A percentile compares a stretch with the other conserved stretches of the same genome.
Evolutionary conservation across 2,329 filamentous ascomycete genomes (phyloP).

Genomic region (Pseudogymnoascus sp.): DNA sequence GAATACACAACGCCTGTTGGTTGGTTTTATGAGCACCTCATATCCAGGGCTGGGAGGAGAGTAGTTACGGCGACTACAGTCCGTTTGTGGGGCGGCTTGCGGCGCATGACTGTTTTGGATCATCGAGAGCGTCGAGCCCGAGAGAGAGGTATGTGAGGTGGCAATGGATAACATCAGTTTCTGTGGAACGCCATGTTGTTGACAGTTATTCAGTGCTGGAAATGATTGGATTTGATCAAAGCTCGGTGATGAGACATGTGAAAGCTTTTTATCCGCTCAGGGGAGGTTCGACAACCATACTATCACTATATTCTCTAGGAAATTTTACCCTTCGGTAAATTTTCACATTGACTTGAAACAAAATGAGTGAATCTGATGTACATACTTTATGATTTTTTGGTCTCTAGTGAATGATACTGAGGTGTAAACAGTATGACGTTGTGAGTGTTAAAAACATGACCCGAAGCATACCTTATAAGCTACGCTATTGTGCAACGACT

Average conservation of each 20-base stretch:
- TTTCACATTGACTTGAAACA: too few relatives aligned
- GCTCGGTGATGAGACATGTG: not conserved
- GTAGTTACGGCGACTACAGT: not conserved
- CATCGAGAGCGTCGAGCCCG: not conserved
- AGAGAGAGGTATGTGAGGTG: not conserved
- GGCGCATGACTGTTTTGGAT: not conserved
- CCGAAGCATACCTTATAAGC: too few relatives aligned
- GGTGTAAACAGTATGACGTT: not conserved
- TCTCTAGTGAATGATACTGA: not conserved
- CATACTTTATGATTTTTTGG: not conserved
- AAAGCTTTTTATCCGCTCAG: not conserved
- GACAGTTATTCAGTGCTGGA: too few relatives aligned
- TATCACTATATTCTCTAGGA: too few relatives aligned
- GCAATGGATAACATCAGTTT: not conserved
- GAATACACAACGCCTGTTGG: not conserved
- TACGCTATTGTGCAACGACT: conserved; percentile 2
- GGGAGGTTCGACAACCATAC: too few relatives aligned
- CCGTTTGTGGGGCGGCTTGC: not conserved
- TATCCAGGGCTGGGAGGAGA: not conserved
- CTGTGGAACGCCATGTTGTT: not conserved
- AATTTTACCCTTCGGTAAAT: too few relatives aligned
- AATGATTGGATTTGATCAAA: not conserved
- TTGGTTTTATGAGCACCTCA: not conserved
- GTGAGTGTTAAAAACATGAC: not conserved
- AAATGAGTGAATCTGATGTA: too few relatives aligned